Evolutionary conservation across 2,329 filamentous ascomycete genomes (phyloP), one percentile per base, ranked within the genome.

Genomic region (Penicillium sp.): DNA sequence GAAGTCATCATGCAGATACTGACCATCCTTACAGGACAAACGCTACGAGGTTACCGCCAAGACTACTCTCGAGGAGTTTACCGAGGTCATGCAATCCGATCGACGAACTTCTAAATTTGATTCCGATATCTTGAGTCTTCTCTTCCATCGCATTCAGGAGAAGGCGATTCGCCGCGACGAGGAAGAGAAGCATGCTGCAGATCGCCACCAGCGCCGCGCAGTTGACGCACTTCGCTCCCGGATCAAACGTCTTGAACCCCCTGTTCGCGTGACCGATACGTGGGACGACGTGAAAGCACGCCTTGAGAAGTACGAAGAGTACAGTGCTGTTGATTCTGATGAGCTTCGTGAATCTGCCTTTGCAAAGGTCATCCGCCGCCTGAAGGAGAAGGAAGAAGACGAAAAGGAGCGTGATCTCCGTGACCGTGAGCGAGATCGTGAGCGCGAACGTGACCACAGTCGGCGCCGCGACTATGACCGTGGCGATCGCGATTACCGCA

Each of bases 301-400:
- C 63, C 83, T 99, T 64, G 87, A 90, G 69, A 90, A 90, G 72
- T 86, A 86, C 68, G 88, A 92, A 60, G 95, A 98, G 76, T 99
- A 91, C 79, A 86, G 89, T 75, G 89, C 89, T 55, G 84, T 98
- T 51, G 83, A 88, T 64, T 89, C 90, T 45, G 95, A 99, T 65
- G 92, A 96, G 55, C 83, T 90, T 62, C 90, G 93, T 59, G 87
- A 88, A 63, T 84, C 85, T 66, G 94, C 92, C 14, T 98, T 97
- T 78, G 93, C 97, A 59, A 98, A 96, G 78, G 87, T 92, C 70
- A 88, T 97, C 68, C 90, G 91, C 62, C 91, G 95, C 53, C 81
- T 97, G n/a, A 91, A 89, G 73, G 94, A 98, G 68, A 93, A 93
- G 73, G 91, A 96, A 67, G 91, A 96, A 56, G 92, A 96, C 64